Base-by-base conservation (phyloP, 441 rosid genomes). In the Pelargonium myrrhifolium region DNA sequence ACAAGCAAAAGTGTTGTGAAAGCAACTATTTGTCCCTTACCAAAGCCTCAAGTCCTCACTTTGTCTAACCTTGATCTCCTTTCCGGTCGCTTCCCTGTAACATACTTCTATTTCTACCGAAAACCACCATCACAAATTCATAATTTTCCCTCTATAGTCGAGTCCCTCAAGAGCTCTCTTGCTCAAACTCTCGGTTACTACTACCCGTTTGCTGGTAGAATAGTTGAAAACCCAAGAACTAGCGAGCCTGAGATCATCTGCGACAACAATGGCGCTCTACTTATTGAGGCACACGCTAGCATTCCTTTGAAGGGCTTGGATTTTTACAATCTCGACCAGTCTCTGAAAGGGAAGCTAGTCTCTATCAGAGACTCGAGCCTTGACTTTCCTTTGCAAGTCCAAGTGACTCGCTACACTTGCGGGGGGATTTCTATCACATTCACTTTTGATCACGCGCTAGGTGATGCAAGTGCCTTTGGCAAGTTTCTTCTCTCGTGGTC, bases 1-100 rank as follows among this genome's bases (percentile, higher is more conserved):
- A 79, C 77, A 28, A 68, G 64, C 62, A 73, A 70, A 75, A 78
- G 75, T 65, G 68, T 86, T 4, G 78, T 92, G 31, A 82, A 78
- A 79, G 87, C 90, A 24, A 60, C 63, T 1, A 53, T 9, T 8
- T 58, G 66, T 31, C 78, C 74, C 72, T 49, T 22, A 31, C 68
- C 71, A 40, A 59, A 74, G 21, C 68, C 75, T 40, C 76, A 67
- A 3, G 69, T 66, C 69, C 74, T 90, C 22, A 1, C 79, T 66
- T 90, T 89, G 60, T 88, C 98, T 70, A 87, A 89, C 74, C 92
- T 92, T 7, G 98, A 92, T 80, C 87, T 92, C 42, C 96, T 92
- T 15, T 92, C 91, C 0, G 93, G 96, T 53, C 90, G 96, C 62
- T 91, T 87, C 65, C 94, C 96, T 0, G 86, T 92, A 58, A 85